Evolutionary conservation across 2,329 filamentous ascomycete genomes (phyloP).

Genomic region (Colletotrichum somersetense): DNA sequence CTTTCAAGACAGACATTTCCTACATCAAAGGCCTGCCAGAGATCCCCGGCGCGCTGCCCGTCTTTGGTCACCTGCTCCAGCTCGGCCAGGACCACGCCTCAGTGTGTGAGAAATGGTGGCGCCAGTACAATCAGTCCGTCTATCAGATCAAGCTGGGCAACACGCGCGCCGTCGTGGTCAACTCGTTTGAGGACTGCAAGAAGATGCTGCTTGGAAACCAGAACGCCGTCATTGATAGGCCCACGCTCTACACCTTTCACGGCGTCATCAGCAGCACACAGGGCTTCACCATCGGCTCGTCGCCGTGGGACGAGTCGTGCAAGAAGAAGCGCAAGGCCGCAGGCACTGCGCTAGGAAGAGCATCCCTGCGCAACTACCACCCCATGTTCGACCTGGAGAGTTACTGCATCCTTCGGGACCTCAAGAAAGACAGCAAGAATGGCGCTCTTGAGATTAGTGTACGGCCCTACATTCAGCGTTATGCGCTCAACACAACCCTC

Average conservation of each 20-base stretch:
- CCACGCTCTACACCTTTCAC: slow-evolving; percentile 85
- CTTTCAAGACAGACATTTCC: slow-evolving; percentile 66
- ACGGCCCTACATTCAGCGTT: slow-evolving; percentile 78
- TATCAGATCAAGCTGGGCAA: slow-evolving; percentile 79
- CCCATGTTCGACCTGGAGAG: slow-evolving; percentile 82
- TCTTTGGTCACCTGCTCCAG: slow-evolving; percentile 74
- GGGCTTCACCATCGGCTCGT: slow-evolving; percentile 86
- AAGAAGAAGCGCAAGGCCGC: slow-evolving; percentile 83
- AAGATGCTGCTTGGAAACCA: slow-evolving; percentile 85
- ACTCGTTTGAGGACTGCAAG: slow-evolving; percentile 80
- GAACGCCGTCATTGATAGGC: slow-evolving; percentile 81
- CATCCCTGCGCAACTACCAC: slow-evolving; percentile 83
- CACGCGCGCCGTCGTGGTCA: slow-evolving; percentile 79
- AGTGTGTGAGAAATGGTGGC: slow-evolving; percentile 67
- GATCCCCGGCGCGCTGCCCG: slow-evolving; percentile 67
- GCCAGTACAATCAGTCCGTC: slow-evolving; percentile 69
- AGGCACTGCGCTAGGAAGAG: slow-evolving; percentile 81
- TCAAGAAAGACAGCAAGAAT: slow-evolving; percentile 72
- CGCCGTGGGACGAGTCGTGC: slow-evolving; percentile 86
- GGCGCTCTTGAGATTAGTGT: slow-evolving; percentile 75
- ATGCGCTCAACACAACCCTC: slow-evolving; percentile 81
- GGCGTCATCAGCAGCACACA: slow-evolving; percentile 81
- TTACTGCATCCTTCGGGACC: slow-evolving; percentile 53
- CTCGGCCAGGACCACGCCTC: slow-evolving; percentile 70
- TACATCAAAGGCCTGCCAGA: slow-evolving; percentile 73